Evolutionary conservation across 1,284 basidiomycete species (phyloP), one percentile per base, ranked within the genome.

Genomic region (Megacollybia platyphylla): DNA sequence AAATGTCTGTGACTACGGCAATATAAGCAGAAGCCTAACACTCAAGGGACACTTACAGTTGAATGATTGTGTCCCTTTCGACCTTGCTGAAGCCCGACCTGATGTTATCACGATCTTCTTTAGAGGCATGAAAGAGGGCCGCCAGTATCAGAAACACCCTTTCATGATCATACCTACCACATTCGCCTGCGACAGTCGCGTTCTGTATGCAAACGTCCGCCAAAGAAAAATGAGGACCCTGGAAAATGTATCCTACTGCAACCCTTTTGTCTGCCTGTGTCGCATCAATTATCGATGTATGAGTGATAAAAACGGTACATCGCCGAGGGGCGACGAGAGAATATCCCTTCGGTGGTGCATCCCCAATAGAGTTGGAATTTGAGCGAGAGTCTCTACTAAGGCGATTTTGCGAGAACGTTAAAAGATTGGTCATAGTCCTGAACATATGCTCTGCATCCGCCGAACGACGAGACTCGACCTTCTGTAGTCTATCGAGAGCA

Each of bases 401-500:
- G 42, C 41, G 40, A 43, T 67, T 69, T 24, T 69, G 68, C n/a
- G 75, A 70, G 50, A 76, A 70, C 0, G 76, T 74, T 40, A 85
- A 65, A 1, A 86, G 60, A 52, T 81, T 82, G 3, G 79, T 81
- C 80, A 85, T 82, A 48, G 82, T 73, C 5, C 79, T 71, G 15
- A 79, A 54, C 18, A 83, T 75, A 49, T 75, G 72, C 43, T 73
- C 68, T 13, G 71, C 71, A 32, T 70, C 69, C 37, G 71, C 72
- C 1, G 59, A 56, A 34, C 66, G 68, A 41, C 67, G 62, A 5
- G 56, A 48, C 38, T 74, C 72, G 13, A 59, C 48, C 34, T 57
- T 52, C 44, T 56, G 55, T 46, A 44, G 50, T 40, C 70, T 67
- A 50, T 85, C 81, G 17, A 60, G 68, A 1, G 82, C 73, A 9